Evolutionary conservation across 2,329 filamentous ascomycete species (phyloP).

Genomic region (Talaromyces islandicus): DNA sequence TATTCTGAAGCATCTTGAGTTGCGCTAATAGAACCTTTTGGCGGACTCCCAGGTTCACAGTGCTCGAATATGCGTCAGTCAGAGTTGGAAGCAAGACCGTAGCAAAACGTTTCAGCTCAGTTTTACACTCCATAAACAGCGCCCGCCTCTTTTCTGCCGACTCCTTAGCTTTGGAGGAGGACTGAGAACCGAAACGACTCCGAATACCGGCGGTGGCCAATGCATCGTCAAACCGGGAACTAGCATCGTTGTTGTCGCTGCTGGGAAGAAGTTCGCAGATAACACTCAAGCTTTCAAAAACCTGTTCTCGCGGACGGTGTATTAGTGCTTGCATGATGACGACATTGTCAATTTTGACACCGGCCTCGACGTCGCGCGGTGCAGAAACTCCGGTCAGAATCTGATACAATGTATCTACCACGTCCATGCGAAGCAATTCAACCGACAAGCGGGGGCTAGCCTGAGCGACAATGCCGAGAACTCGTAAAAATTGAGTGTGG

Average conservation of each 20-base stretch:
- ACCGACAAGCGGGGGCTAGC: conserved; percentile 82
- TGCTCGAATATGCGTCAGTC: conserved; percentile 95
- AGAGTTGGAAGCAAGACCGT: conserved; percentile 89
- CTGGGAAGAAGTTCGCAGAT: conserved; percentile 89
- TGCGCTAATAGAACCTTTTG: conserved; percentile 96
- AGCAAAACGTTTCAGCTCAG: conserved; percentile 84
- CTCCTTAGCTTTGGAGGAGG: conserved; percentile 41
- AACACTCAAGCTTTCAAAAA: conserved; percentile 94
- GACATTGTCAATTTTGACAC: conserved; percentile 79
- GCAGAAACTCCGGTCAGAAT: conserved; percentile 94
- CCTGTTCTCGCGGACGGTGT: conserved; percentile 88
- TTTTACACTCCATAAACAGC: conserved; percentile 73
- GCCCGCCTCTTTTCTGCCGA: conserved; percentile 73
- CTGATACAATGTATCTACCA: conserved; percentile 95
- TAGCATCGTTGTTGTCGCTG: conserved; percentile 51
- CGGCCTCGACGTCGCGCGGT: conserved; percentile 59
- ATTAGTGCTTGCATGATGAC: conserved; percentile 98
- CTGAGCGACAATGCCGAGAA: conserved; percentile 82
- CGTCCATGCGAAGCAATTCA: conserved; percentile 90
- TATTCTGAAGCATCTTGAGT: conserved; percentile 92
- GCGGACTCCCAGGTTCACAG: conserved; percentile 87
- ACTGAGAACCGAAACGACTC: conserved; percentile 30
- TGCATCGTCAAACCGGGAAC: conserved; percentile 45
- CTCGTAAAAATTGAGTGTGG: conserved; percentile 91
- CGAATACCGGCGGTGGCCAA: conserved; percentile 34